Percentiles rank a stretch among this genome's conserved stretches.
phyloP scores from a whole-genome alignment of 139 green algal species.

The Chlamydomonas sp. region DNA sequence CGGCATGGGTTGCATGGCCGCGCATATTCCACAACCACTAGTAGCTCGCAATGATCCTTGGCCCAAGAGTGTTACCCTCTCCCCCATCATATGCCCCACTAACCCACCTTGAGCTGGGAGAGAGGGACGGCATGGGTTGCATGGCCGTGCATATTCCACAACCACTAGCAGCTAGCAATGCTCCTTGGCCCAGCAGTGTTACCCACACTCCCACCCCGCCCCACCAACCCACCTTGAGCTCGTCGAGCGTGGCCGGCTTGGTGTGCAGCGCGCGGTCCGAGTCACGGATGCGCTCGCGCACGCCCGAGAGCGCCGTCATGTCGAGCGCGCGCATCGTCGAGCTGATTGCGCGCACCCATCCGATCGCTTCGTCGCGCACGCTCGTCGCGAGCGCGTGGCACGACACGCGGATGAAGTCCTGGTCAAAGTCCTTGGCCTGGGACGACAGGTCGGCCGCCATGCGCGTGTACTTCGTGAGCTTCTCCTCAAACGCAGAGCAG shows the following conservation, averaged over 20 bases:
- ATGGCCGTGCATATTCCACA: no score
- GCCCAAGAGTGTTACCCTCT: no score
- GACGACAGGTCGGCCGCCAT: slow-evolving; percentile 30
- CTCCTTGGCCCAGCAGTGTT: no score
- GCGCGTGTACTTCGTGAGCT: slow-evolving; percentile 62
- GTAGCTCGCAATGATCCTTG: no score
- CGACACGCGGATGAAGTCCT: slow-evolving; percentile 65
- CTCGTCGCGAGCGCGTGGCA: slow-evolving; percentile 46
- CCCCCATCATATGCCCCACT: no score
- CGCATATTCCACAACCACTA: no score
- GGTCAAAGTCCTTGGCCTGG: slow-evolving; percentile 47
- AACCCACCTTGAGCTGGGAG: no score
- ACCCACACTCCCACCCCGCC: not conserved
- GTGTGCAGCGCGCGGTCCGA: not conserved
- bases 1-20: no score
- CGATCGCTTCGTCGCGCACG: slow-evolving; percentile 63
- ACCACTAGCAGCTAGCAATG: no score
- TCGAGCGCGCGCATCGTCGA: slow-evolving; percentile 66
- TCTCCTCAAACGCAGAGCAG: slow-evolving; percentile 62
- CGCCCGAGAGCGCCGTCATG: slow-evolving; percentile 18
- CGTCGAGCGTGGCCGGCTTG: slow-evolving; percentile 53
- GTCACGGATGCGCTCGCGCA: slow-evolving; percentile 26
- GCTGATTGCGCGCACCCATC: slow-evolving; percentile 60
- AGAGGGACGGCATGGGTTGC: no score
- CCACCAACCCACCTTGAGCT: slow-evolving; percentile 59